phyloP scores from a whole-genome alignment of 331 rosid species.

The Erythrophleum ivorense region DNA sequence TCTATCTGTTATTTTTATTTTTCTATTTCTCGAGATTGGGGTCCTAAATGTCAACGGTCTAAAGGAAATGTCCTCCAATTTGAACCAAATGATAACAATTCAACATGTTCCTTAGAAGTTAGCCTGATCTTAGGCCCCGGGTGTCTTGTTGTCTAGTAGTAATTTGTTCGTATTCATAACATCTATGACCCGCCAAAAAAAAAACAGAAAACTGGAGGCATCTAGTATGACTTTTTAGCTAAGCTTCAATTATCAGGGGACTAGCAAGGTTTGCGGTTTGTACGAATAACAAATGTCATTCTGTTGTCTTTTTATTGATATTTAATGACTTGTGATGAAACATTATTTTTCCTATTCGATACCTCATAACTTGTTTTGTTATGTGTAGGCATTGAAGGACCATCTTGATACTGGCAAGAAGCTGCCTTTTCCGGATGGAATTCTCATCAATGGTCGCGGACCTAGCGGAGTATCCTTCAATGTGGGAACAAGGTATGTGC shows the following conservation, averaged over 20 bases:
- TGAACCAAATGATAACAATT: background rate
- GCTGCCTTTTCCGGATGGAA: slow-evolving; percentile 88
- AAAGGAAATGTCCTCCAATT: background rate
- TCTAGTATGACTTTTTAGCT: background rate
- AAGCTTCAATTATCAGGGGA: background rate
- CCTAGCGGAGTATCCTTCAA: slow-evolving; percentile 62
- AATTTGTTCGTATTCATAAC: background rate
- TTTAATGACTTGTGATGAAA: background rate
- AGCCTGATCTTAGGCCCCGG: background rate
- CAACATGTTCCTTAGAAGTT: background rate
- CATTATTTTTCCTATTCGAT: background rate
- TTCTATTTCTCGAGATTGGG: background rate
- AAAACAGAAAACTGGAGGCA: background rate
- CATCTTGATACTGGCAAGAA: slow-evolving; percentile 82
- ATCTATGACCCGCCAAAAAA: background rate
- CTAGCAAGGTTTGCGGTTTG: background rate
- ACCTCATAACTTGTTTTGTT: background rate
- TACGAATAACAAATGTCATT: background rate
- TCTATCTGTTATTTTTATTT: background rate
- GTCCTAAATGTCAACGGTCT: background rate
- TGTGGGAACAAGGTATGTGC: slow-evolving; percentile 85
- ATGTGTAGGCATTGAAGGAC: slow-evolving; percentile 56
- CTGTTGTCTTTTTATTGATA: background rate
- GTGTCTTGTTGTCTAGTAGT: background rate
- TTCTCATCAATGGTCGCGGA: slow-evolving; percentile 97